phyloP scores from a whole-genome alignment of 805 yeast genomes.

The Diddensiella transvaalensis region DNA sequence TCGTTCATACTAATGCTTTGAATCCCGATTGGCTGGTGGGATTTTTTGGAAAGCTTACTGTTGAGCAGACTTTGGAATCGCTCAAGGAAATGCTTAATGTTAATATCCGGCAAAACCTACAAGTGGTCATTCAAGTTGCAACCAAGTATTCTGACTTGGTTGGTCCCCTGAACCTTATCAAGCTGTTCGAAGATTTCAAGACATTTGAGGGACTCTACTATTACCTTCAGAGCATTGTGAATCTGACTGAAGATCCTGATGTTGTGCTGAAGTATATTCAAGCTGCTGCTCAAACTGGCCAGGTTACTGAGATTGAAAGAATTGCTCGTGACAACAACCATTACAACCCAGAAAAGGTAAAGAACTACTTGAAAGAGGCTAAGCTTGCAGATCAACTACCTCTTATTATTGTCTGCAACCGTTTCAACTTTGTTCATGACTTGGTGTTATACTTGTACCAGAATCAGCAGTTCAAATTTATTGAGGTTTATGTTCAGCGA shows the following conservation, averaged over 20 bases:
- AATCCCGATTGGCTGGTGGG: conserved; percentile 92
- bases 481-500: conserved; percentile 96
- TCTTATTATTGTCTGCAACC: conserved; percentile 91
- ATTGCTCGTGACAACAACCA: conserved; percentile 90
- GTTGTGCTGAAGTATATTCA: conserved; percentile 95
- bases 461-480: conserved; percentile 91
- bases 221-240: conserved; percentile 89
- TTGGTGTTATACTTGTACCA: conserved; percentile 89
- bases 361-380: conserved; percentile 93
- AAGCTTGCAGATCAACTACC: conserved; percentile 94
- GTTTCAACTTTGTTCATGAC: conserved; percentile 88
- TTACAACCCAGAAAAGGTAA: conserved; percentile 95
- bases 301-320: conserved; percentile 91
- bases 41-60: conserved; percentile 90
- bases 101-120: conserved; percentile 82
- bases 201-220: conserved; percentile 92
- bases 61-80: conserved; percentile 87
- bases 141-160: conserved; percentile 92
- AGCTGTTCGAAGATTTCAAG: conserved; percentile 89
- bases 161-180: conserved; percentile 80
- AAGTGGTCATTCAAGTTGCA: conserved; percentile 92
- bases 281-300: conserved; percentile 87
- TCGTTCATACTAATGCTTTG: conserved; percentile 74
- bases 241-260: conserved; percentile 87
- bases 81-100: conserved; percentile 78